phyloP scores from a whole-genome alignment of 768 basidiomycete genomes.

The Leucosporidium yakuticum region DNA sequence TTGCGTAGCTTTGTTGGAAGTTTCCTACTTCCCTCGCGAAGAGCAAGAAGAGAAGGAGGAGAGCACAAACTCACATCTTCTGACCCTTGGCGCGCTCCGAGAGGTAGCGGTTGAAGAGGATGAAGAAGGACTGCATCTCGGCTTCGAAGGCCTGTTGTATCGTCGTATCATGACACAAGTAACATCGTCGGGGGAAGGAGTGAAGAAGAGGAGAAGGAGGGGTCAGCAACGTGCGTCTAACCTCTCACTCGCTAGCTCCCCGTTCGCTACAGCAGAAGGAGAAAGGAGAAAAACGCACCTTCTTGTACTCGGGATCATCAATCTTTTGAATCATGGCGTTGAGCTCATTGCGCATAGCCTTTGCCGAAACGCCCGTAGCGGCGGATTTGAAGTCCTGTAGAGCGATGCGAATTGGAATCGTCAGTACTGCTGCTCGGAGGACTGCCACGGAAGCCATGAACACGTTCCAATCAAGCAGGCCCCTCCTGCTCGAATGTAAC shows the following conservation, averaged over 20 bases:
- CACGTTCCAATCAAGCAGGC: too few species aligned
- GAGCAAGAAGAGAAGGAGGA: neutral
- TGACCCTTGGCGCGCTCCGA: conserved; percentile 76
- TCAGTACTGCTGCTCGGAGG: neutral
- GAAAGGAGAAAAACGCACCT: conserved; percentile 50
- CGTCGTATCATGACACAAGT: neutral
- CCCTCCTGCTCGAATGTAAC: too few species aligned
- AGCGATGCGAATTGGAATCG: neutral
- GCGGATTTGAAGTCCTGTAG: conserved; percentile 61
- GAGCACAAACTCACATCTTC: conserved; percentile 67
- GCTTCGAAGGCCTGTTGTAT: conserved; percentile 68
- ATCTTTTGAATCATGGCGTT: conserved; percentile 83
- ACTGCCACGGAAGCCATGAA: neutral
- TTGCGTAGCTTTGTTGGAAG: too few species aligned
- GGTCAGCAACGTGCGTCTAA: neutral
- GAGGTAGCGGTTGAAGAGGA: conserved; percentile 91
- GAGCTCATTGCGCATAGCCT: conserved; percentile 98
- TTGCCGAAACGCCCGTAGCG: conserved; percentile 83
- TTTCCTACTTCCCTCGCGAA: too few species aligned
- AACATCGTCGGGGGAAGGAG: neutral
- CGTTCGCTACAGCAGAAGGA: neutral
- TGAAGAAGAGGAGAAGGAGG: too few species aligned
- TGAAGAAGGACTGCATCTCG: conserved; percentile 95
- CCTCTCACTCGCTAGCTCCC: neutral
- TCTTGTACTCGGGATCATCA: conserved; percentile 69